Conservation (phyloP, 2,329 filamentous ascomycete species). For the Aspergillus fumigatus region DNA sequence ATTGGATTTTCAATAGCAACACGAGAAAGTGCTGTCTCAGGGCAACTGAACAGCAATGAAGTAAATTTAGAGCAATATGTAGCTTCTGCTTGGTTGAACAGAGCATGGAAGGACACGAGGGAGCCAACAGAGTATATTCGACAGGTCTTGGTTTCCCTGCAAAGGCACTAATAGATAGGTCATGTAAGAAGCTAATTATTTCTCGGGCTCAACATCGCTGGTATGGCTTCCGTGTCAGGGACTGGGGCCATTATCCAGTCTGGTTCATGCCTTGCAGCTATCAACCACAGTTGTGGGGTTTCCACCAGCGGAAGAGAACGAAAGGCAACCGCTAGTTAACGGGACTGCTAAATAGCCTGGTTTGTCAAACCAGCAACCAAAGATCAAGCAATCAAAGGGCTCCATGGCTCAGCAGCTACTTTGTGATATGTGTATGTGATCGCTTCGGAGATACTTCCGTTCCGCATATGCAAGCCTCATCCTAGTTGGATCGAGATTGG, state of each 20-base stretch:
- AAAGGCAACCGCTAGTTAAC: constrained; percentile 4
- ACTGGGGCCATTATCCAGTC: background rate
- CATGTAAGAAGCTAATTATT: background rate
- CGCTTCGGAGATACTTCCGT: constrained; percentile 16
- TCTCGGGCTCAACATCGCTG: background rate
- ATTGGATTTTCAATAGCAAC: background rate
- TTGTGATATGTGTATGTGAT: constrained; percentile 5
- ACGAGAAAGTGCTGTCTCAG: background rate
- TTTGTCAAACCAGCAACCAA: background rate
- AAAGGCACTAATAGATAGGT: background rate
- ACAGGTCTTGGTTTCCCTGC: background rate
- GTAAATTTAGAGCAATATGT: background rate
- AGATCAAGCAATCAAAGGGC: constrained; percentile 1
- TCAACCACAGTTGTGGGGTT: background rate
- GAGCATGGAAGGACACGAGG: background rate
- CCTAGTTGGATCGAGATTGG: constrained; percentile 17
- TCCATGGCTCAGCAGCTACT: background rate
- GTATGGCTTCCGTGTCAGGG: background rate
- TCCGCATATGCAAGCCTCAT: constrained; percentile 18
- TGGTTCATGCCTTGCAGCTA: background rate
- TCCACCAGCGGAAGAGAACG: background rate
- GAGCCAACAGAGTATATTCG: too few relatives aligned
- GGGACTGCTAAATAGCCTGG: background rate
- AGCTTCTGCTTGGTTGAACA: background rate
- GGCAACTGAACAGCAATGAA: background rate